Evolutionary conservation across 2,329 filamentous ascomycete genomes (phyloP).

Genomic region (Cadophora malorum): DNA sequence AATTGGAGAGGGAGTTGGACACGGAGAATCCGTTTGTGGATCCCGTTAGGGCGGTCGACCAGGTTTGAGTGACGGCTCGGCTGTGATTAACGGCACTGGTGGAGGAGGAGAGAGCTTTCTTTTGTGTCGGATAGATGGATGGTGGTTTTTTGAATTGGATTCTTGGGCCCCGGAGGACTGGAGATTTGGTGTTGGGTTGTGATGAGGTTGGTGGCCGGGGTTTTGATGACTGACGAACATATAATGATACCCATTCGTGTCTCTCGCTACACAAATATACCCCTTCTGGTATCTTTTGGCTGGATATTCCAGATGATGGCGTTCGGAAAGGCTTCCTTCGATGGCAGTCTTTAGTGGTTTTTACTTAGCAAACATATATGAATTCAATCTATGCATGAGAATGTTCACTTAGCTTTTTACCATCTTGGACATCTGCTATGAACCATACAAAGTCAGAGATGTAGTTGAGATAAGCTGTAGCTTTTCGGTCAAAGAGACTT

Average conservation of each 20-base stretch:
- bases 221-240: constrained; percentile 25
- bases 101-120: not conserved
- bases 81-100: not conserved
- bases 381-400: not conserved
- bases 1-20: constrained; percentile 37
- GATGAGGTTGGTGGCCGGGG: not conserved
- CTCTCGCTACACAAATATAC: constrained; percentile 34
- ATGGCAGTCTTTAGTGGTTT: not conserved
- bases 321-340: not conserved
- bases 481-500: no score
- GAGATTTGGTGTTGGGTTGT: not conserved
- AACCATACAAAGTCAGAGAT: no score
- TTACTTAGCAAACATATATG: not conserved
- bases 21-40: constrained; percentile 41
- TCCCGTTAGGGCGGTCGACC: constrained; percentile 41
- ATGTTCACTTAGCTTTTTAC: not conserved
- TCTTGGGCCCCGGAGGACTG: not conserved
- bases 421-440: no score
- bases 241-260: constrained; percentile 40
- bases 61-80: constrained; percentile 31
- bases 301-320: constrained; percentile 8
- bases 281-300: constrained; percentile 11
- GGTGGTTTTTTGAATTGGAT: constrained; percentile 15
- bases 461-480: no score
- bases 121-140: constrained; percentile 20